phyloP scores from a whole-genome alignment of 306 rosid genomes.

The Citrullus amarus region DNA sequence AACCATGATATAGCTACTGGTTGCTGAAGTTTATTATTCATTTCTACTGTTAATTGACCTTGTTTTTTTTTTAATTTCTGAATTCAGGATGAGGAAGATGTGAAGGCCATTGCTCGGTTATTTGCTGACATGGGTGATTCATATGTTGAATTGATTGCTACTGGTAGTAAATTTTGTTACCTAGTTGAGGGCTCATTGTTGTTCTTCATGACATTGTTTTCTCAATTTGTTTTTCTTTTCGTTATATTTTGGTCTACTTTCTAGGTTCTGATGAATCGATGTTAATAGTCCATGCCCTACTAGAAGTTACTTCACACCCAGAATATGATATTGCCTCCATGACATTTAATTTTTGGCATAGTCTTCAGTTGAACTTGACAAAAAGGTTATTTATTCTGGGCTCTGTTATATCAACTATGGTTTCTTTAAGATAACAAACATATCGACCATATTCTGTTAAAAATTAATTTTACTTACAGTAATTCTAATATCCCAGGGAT shows the following conservation, averaged over 20 bases:
- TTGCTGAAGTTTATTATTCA: not conserved
- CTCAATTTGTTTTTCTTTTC: not conserved
- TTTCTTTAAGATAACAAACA: not conserved
- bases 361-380: constrained; percentile 84
- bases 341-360: constrained; percentile 99
- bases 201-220: not conserved
- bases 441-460: not conserved
- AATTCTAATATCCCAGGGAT: constrained; percentile 49
- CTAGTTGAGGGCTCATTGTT: not conserved
- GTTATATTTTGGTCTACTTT: not conserved
- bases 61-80: not conserved
- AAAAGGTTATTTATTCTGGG: constrained; percentile 40
- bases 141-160: constrained; percentile 80
- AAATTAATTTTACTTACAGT: constrained; percentile 16
- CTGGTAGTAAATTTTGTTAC: constrained; percentile 36
- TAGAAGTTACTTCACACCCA: constrained; percentile 97
- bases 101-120: constrained; percentile 94
- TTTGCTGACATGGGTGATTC: constrained; percentile 99
- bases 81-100: constrained; percentile 94
- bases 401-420: not conserved
- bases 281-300: constrained; percentile 78
- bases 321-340: constrained; percentile 85
- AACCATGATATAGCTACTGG: not conserved
- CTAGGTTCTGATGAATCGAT: constrained; percentile 88
- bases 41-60: not conserved